A percentile compares a stretch with the other conserved stretches of the same genome.
These are phyloP conservation scores for Blastobotrys parvus DNA, from an alignment of 805 yeast species.

Conservation along the genomic window DNA sequence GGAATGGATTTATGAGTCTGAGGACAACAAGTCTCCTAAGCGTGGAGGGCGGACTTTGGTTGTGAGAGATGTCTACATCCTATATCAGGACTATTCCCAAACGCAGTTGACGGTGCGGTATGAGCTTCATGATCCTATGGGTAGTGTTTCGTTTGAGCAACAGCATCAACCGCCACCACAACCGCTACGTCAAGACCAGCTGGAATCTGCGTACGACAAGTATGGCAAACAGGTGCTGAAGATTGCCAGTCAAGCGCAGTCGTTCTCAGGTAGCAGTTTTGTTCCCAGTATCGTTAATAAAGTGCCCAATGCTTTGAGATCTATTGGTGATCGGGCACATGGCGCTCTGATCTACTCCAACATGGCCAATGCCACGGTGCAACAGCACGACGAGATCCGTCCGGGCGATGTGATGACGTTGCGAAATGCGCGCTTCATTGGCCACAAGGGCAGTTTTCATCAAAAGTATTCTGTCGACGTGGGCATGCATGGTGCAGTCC, in stretches of 20 bases:
- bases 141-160: slow-evolving; percentile 35
- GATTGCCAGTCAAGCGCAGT: slow-evolving; percentile 32
- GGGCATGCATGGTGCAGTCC: slow-evolving; percentile 49
- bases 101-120: slow-evolving; percentile 50
- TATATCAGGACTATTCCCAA: slow-evolving; percentile 68
- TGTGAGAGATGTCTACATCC: slow-evolving; percentile 58
- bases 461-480: slow-evolving; percentile 50
- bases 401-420: slow-evolving; percentile 83
- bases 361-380: slow-evolving; percentile 39
- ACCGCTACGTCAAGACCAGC: slow-evolving; percentile 35
- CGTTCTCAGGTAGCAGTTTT: slow-evolving; percentile 11
- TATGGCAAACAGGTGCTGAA: slow-evolving; percentile 46
- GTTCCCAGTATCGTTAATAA: slow-evolving; percentile 30
- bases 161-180: slow-evolving; percentile 37
- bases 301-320: slow-evolving; percentile 39
- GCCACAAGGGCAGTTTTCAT: slow-evolving; percentile 47
- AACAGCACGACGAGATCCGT: slow-evolving; percentile 51
- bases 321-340: slow-evolving; percentile 58
- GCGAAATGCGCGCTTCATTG: slow-evolving; percentile 64
- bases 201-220: slow-evolving; percentile 41
- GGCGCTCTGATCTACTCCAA: slow-evolving; percentile 68
- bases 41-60: slow-evolving; percentile 46
- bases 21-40: slow-evolving; percentile 44
- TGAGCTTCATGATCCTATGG: slow-evolving; percentile 45
- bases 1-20: slow-evolving; percentile 58